A percentile compares a stretch with the other conserved stretches of the same genome.
These are phyloP conservation scores for Pleurotus pulmonarius DNA, from an alignment of 768 basidiomycete species.

Conservation along the genomic window DNA sequence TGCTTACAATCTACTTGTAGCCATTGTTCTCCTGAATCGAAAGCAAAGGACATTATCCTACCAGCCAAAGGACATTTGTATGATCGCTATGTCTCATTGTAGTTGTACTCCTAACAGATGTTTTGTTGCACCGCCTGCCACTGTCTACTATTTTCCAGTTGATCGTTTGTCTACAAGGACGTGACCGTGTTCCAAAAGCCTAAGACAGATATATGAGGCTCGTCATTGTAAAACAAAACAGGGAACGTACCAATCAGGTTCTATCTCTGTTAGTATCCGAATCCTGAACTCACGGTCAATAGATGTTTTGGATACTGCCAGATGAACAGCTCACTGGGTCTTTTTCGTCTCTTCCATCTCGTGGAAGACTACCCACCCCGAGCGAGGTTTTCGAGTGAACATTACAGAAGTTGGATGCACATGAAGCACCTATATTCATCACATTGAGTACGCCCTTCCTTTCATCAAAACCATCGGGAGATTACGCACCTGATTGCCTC, in stretches of 20 bases:
- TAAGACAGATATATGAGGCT: neutral
- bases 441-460: too few relatives aligned
- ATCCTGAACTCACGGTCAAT: slow-evolving; percentile 51
- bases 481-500: slow-evolving; percentile 68
- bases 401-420: slow-evolving; percentile 93
- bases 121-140: neutral
- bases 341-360: slow-evolving; percentile 97
- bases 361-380: slow-evolving; percentile 93
- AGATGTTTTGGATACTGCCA: neutral
- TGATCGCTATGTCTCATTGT: neutral
- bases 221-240: neutral
- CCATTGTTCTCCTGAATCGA: neutral
- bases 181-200: slow-evolving; percentile 7
- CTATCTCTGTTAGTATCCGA: slow-evolving; percentile 88
- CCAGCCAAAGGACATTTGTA: neutral
- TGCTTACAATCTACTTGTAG: neutral
- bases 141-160: neutral
- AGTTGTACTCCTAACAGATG: neutral
- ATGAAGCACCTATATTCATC: slow-evolving; percentile 59
- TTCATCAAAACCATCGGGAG: too few relatives aligned
- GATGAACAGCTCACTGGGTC: slow-evolving; percentile 59
- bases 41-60: too few relatives aligned
- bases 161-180: neutral
- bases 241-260: slow-evolving; percentile 81
- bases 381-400: slow-evolving; percentile 87